Evolutionary conservation across 805 yeast genomes (phyloP), one percentile per base, ranked within the genome.

Genomic region (Candida golubevii): DNA sequence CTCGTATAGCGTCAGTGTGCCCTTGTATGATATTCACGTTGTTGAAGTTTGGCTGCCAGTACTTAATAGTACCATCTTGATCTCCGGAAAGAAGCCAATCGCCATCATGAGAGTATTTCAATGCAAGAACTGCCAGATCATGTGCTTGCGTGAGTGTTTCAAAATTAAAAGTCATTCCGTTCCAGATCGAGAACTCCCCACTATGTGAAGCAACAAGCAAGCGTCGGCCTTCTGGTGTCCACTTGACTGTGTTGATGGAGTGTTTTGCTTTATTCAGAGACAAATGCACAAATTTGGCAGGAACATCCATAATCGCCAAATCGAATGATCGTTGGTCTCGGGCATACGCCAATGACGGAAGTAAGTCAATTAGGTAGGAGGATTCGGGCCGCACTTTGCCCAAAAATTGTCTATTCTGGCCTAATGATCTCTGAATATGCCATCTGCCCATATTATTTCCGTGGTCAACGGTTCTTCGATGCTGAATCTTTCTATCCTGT

Each of bases 121-220:
- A 69, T 1, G 91, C 74, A 30, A 89, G 75, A 32, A 93, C 85
- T 0, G 97, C 89, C 47, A 85, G 75, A 62, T 93, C 99, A 65
- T 93, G 99, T 1, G 98, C 98, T 70, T 93, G 99, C 95, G 90
- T 93, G 51, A 93, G 89, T 43, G 96, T 88, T 62, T 93, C 99
- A 61, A 93, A 89, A 60, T 88, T 88, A 67, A 91, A 93, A 8
- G 96, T 84, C 74, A 86, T 79, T 9, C 98, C 97, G 62, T 90
- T 89, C 98, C 98, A 93, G 37, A 93, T 71, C 10, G 98, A 90
- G 65, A 93, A 90, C 62, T 93, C 99, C 35, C 99, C 99, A 45
- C 88, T 80, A 66, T 86, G 88, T 27, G 91, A 80, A 0, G 96
- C 95, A 6, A 95, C 96, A 26, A 93, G 72, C 40, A 93, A 70